Conservation (phyloP, 177 flowering plant genomes). For the Tripterygium wilfordii region DNA sequence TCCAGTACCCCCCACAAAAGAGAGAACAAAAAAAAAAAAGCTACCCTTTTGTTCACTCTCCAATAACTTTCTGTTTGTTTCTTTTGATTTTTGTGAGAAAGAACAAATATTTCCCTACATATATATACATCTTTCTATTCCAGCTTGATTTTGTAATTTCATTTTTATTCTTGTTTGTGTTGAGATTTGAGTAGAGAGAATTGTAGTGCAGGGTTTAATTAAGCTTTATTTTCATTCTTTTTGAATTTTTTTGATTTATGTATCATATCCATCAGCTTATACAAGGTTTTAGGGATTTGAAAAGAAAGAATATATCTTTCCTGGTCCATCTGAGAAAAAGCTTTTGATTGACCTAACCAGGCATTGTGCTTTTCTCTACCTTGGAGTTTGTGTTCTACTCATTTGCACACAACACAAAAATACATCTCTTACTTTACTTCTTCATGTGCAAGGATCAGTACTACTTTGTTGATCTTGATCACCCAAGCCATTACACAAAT, state of each 20-base stretch:
- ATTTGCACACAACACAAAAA: conserved; percentile 1
- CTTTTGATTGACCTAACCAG: too few relatives aligned
- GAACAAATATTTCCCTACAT: conserved; percentile 6
- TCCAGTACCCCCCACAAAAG: too few relatives aligned
- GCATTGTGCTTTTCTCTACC: conserved; percentile 18
- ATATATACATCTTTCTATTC: conserved; percentile 12
- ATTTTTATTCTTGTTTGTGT: conserved; percentile 3
- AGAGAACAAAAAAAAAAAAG: conserved; percentile 3
- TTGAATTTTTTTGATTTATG: too few relatives aligned
- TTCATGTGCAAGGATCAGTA: conserved; percentile 2
- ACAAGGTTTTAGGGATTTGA: too few relatives aligned
- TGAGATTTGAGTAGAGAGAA: conserved; percentile 3
- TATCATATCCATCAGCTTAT: too few relatives aligned
- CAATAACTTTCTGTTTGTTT: conserved; percentile 8
- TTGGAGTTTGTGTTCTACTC: conserved; percentile 29
- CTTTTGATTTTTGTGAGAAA: conserved; percentile 11
- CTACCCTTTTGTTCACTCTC: conserved; percentile 7
- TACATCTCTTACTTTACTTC: too few relatives aligned
- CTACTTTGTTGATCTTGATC: conserved; percentile 5
- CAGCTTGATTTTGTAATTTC: conserved; percentile 19
- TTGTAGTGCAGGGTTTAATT: too few relatives aligned
- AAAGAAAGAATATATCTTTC: conserved; percentile 9
- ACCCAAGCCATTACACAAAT: too few relatives aligned
- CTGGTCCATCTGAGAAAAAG: conserved; percentile 22
- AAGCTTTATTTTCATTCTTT: too few relatives aligned